Evolutionary conservation across 495 filamentous ascomycete species (phyloP), one percentile per base, ranked within the genome.

Genomic region (Xylaria cubensis): DNA sequence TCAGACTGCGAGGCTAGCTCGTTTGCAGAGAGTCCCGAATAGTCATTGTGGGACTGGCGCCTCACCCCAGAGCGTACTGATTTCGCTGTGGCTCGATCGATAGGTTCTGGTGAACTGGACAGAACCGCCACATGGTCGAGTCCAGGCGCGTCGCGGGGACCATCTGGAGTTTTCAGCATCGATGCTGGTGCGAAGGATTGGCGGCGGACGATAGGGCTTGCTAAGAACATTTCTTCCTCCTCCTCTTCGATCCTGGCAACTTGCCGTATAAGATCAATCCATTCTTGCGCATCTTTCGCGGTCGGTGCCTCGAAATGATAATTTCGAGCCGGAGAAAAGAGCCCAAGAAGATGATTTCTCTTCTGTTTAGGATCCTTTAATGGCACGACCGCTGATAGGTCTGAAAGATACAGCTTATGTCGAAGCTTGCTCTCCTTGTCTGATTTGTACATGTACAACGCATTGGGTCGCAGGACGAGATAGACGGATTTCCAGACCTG

Each of bases 401-500:
- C 96, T 44, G 93, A 92, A 56, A 98, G 88, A 76, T 89, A 90
- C 72, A 99, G 89, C 75, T 97, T 94, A 75, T 94, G 92, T 32
- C 93, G 90, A 9, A 99, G 88, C 78, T 95, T 94, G 74, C 92
- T 92, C 77, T 97, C 94, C 75, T 93, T 91, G 67, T 94, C 89
- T 74, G 94, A 91, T 78, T 96, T 95, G 89, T 99, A 99, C 72
- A 97, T 94, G 46, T 94, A 98, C 29, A 98, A 88, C n/a, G 93
- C 87, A 77, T 97, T 97, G 1, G 95, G 94, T 61, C 96, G 92
- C 41, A 99, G 90, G 51, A 98, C 95, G 36, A 99, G 86, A 80
- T 93, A 95, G 66, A 94, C 90, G 15, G 90, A 86, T 82, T 97
- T 97, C 96, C 96, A 99, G 69, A 90, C 82, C 92, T 94, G 59